These are phyloP conservation scores for Yamadazyma taylorii DNA, from an alignment of 1,139 yeast genomes.

Conservation along the genomic window DNA sequence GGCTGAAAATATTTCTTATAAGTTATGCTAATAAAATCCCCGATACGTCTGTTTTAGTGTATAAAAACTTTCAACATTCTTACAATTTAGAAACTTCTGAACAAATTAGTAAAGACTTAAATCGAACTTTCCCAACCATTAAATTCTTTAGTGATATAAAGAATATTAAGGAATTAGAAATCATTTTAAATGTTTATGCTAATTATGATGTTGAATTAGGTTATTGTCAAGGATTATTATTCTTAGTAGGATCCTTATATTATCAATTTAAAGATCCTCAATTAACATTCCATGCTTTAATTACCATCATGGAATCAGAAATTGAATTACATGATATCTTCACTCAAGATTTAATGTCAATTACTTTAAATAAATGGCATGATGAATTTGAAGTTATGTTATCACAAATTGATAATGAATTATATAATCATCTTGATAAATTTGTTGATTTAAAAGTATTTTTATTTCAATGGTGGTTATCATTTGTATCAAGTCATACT, in stretches of 20 bases:
- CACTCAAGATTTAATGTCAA: slow-evolving; percentile 52
- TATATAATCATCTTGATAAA: slow-evolving; percentile 45
- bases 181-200: slow-evolving; percentile 63
- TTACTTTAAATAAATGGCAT: slow-evolving; percentile 55
- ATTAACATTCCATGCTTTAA: slow-evolving; percentile 56
- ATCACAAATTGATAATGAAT: slow-evolving; percentile 37
- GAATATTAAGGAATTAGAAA: slow-evolving; percentile 50
- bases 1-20: slow-evolving; percentile 38
- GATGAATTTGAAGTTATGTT: slow-evolving; percentile 52
- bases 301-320: slow-evolving; percentile 63
- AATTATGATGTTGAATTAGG: slow-evolving; percentile 70
- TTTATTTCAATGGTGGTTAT: slow-evolving; percentile 65
- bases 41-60: slow-evolving; percentile 34
- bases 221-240: slow-evolving; percentile 70
- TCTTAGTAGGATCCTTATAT: slow-evolving; percentile 62
- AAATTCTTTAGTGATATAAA: slow-evolving; percentile 47
- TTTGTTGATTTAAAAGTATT: slow-evolving; percentile 47
- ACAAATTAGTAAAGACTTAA: slow-evolving; percentile 62
- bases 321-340: slow-evolving; percentile 58
- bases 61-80: slow-evolving; percentile 45
- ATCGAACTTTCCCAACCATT: slow-evolving; percentile 62
- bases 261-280: slow-evolving; percentile 48
- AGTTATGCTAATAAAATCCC: slow-evolving; percentile 33
- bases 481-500: slow-evolving; percentile 62
- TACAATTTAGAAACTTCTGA: slow-evolving; percentile 43